Evolutionary conservation across 176 grass and related monocot species (phyloP).

Genomic region (Bothriochloa decipiens): DNA sequence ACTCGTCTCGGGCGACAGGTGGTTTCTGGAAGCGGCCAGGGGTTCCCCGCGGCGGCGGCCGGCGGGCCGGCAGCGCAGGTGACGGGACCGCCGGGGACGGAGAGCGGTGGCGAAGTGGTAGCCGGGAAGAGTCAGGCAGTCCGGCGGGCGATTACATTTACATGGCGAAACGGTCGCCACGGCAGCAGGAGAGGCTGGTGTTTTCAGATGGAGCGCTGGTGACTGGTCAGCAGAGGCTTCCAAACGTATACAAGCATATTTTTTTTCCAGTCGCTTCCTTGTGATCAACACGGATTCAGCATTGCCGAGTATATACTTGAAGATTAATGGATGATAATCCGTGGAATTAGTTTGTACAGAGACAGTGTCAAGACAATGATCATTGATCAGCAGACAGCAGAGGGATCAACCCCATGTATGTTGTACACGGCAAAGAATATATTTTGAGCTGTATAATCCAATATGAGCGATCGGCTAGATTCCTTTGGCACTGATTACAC

Average conservation of each 20-base stretch:
- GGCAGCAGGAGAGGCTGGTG: background rate
- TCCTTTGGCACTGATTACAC: slow-evolving; percentile 20
- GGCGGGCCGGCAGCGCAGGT: background rate
- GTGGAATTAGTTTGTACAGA: background rate
- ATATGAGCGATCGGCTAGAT: slow-evolving; percentile 27
- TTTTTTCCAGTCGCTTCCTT: background rate
- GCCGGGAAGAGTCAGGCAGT: background rate
- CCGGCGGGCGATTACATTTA: background rate
- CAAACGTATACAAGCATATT: background rate
- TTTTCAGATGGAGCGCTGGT: background rate
- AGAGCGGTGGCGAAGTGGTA: no score
- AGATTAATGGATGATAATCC: background rate
- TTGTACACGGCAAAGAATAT: slow-evolving; percentile 52
- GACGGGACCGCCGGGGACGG: background rate
- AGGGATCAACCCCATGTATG: background rate
- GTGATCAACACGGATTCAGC: background rate
- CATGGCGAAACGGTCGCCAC: background rate
- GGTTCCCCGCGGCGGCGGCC: background rate
- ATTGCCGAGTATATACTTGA: background rate
- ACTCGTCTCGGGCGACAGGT: background rate
- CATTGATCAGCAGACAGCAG: background rate
- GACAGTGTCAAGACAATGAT: background rate
- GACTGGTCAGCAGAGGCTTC: background rate
- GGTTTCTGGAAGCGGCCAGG: background rate
- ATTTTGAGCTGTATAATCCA: slow-evolving; percentile 32